Evolutionary conservation across 495 filamentous ascomycete genomes (phyloP).

Genomic region (Delitschia confertaspora): DNA sequence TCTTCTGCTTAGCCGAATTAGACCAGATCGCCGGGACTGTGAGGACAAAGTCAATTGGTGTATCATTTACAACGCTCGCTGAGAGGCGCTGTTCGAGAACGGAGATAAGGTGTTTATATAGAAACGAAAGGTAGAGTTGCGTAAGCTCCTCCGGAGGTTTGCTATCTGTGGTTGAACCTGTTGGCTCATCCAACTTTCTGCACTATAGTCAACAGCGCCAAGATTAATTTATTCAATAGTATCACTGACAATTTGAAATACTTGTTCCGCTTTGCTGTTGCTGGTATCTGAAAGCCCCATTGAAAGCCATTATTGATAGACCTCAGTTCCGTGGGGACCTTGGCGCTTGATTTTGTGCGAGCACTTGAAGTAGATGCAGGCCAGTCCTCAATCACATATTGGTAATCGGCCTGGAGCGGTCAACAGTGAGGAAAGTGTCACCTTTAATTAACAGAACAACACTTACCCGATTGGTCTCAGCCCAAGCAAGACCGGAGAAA

Average conservation of each 20-base stretch:
- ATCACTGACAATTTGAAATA: neutral
- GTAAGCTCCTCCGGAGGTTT: slow-evolving; percentile 9
- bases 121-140: neutral
- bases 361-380: neutral
- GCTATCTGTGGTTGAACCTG: slow-evolving; percentile 3
- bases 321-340: neutral
- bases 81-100: neutral
- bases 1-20: slow-evolving; percentile 10
- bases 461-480: neutral
- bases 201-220: slow-evolving; percentile 1
- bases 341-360: neutral
- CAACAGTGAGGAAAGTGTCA: too few species aligned
- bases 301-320: neutral
- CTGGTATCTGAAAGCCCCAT: slow-evolving; percentile 3
- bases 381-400: neutral
- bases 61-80: neutral
- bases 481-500: slow-evolving; percentile 1
- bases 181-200: slow-evolving; percentile 3
- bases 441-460: neutral
- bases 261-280: slow-evolving; percentile 5
- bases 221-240: slow-evolving; percentile 1
- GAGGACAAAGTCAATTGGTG: slow-evolving; percentile 5
- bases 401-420: too few species aligned
- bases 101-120: neutral
- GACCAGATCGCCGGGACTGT: slow-evolving; percentile 21